These are phyloP conservation scores for thale cress (Arabidopsis thaliana) DNA, from an alignment of 345 rosid genomes.

Conservation along the genomic window TAIR10.1 NC_003070.9:12359501-12360000, in stretches of 20 bases:
- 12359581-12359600: constrained; percentile 35
- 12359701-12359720: constrained; percentile 1
- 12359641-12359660: constrained; percentile 43
- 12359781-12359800: constrained; percentile 13
- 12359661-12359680: constrained; percentile 39
- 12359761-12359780: constrained; percentile 6
- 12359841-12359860: constrained; percentile 39
- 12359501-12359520: too few species aligned
- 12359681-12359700: constrained; percentile 43
- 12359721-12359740: neutral
- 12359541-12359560: constrained; percentile 24
- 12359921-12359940: constrained; percentile 5
- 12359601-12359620: constrained; percentile 29
- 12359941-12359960: neutral
- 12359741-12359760: constrained; percentile 17
- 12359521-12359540: neutral
- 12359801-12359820: neutral
- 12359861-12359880: constrained; percentile 41
- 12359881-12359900: constrained; percentile 42
- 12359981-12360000: neutral
- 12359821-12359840: constrained; percentile 49
- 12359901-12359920: constrained; percentile 19
- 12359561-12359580: constrained; percentile 42
- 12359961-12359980: neutral
- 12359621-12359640: constrained; percentile 34